Evolutionary conservation across 2,329 filamentous ascomycete genomes (phyloP).

Genomic region (Gnomoniopsis smithogilvyi): DNA sequence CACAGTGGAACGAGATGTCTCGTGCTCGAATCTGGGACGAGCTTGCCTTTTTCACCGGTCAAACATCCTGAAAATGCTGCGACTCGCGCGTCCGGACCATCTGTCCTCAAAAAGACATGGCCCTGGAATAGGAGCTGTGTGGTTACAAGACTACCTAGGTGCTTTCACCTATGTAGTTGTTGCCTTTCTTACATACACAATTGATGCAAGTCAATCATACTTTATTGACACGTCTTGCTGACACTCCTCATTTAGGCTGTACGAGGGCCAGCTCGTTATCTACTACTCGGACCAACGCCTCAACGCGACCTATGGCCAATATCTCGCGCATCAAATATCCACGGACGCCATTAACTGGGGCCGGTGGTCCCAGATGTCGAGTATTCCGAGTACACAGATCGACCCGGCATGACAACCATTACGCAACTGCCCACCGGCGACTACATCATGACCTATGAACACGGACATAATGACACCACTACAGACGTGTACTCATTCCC

Average conservation of each 20-base stretch:
- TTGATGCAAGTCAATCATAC: too few relatives aligned
- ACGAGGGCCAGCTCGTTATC: conserved; percentile 56
- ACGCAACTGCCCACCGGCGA: conserved; percentile 54
- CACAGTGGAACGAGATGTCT: too few relatives aligned
- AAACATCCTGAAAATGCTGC: too few relatives aligned
- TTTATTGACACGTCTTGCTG: conserved; percentile 4
- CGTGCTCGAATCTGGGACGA: too few relatives aligned
- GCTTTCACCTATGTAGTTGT: too few relatives aligned
- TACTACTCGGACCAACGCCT: conserved; percentile 74
- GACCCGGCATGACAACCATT: conserved; percentile 67
- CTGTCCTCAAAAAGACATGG: too few relatives aligned
- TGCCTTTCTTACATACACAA: too few relatives aligned
- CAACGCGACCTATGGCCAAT: conserved; percentile 59
- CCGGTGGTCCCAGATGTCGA: conserved; percentile 59
- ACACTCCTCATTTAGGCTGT: conserved; percentile 34
- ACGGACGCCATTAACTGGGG: conserved; percentile 61
- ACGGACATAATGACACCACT: conserved; percentile 41
- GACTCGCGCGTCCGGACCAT: too few relatives aligned
- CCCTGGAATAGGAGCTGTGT: too few relatives aligned
- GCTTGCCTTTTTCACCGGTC: too few relatives aligned
- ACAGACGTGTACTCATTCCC: conserved; percentile 31
- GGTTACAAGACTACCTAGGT: too few relatives aligned
- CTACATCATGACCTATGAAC: conserved; percentile 65
- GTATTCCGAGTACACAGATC: conserved; percentile 58
- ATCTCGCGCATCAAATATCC: conserved; percentile 62